Conservation (phyloP, 73 alveolate genomes). For the Stentor roeselii region DNA sequence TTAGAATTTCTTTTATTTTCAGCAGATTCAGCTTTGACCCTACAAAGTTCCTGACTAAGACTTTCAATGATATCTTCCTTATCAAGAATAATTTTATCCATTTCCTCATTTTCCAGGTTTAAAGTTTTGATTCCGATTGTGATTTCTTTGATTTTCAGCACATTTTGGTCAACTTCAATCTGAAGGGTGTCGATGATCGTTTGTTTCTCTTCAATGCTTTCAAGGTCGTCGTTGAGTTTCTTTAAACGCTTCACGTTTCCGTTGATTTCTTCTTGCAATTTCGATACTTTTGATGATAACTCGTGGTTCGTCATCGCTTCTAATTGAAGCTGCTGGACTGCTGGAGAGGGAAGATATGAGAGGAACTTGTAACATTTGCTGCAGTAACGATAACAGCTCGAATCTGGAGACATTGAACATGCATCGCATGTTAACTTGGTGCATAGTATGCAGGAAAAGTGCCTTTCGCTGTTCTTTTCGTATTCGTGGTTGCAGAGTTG, state of each 20-base stretch:
- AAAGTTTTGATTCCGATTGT: not conserved
- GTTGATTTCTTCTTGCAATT: not conserved
- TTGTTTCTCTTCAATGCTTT: not conserved
- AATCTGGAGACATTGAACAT: not conserved
- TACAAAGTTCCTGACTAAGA: not conserved
- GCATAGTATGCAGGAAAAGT: not conserved
- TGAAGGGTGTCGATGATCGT: not conserved
- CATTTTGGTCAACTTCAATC: not conserved
- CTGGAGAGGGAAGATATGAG: not conserved
- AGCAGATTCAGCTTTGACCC: not conserved
- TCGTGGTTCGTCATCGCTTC: not conserved
- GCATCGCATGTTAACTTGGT: not conserved
- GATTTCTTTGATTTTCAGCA: not conserved
- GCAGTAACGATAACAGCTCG: not conserved
- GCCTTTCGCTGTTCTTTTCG: not conserved
- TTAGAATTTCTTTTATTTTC: not conserved
- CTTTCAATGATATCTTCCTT: not conserved
- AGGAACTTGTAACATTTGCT: not conserved
- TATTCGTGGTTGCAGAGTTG: not conserved
- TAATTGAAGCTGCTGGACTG: not conserved
- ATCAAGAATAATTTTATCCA: not conserved
- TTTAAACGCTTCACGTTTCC: not conserved
- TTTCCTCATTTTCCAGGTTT: not conserved
- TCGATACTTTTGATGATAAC: too few species aligned
- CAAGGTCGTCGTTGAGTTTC: not conserved